Conservation (phyloP, 139 green algal species). For the Tetraselmis striata region DNA sequence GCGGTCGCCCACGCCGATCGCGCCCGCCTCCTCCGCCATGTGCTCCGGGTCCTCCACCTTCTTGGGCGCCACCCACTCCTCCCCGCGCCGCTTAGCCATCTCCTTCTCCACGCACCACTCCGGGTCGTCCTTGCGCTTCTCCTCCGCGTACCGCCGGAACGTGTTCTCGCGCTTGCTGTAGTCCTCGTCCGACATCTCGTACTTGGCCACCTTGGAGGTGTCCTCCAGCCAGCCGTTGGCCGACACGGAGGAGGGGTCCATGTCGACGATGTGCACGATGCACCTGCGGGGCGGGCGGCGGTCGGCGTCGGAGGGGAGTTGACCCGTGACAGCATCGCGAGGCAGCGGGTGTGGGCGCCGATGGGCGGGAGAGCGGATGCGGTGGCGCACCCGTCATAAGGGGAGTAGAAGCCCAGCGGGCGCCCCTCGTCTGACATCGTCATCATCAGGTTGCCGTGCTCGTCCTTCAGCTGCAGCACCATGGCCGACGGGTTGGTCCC, state of each 20-base stretch:
- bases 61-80: neutral
- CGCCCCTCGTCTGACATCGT: conserved; percentile 46
- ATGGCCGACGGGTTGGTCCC: conserved; percentile 75
- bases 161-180: conserved; percentile 87
- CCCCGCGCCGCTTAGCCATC: conserved; percentile 51
- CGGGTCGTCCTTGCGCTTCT: conserved; percentile 75
- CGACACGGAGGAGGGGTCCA: conserved; percentile 73
- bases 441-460: conserved; percentile 38
- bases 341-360: too few relatives aligned
- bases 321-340: too few relatives aligned
- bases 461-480: conserved; percentile 77
- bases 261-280: conserved; percentile 84
- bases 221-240: conserved; percentile 94
- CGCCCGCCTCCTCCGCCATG: conserved; percentile 32
- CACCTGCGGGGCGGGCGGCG: conserved; percentile 32
- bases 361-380: too few relatives aligned
- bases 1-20: conserved; percentile 52
- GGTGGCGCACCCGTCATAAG: conserved; percentile 61
- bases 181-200: conserved; percentile 90
- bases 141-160: conserved; percentile 79
- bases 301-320: neutral
- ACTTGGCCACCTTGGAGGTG: conserved; percentile 91
- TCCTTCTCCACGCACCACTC: conserved; percentile 85
- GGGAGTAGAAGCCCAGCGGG: conserved; percentile 94
- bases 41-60: conserved; percentile 39